Evolutionary conservation across 2,329 filamentous ascomycete species (phyloP).

Genomic region (Aspergillus sp.): DNA sequence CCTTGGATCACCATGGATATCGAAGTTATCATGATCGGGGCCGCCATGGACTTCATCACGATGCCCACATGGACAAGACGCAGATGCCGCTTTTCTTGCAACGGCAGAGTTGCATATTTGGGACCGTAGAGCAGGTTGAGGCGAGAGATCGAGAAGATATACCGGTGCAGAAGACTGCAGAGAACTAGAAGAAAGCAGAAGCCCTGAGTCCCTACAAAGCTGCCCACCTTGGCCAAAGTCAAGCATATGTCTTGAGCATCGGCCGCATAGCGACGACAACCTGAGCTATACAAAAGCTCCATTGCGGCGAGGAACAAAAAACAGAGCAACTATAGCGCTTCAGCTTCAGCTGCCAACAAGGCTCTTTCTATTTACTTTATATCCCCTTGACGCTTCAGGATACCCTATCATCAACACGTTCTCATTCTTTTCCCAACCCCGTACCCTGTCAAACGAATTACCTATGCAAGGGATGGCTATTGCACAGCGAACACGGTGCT

Average conservation of each 20-base stretch:
- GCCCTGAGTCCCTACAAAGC: background rate
- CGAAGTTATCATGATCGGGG: background rate
- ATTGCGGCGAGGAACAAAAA: background rate
- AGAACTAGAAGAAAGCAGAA: background rate
- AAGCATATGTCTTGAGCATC: background rate
- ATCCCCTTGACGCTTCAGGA: background rate
- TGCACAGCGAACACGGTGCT: no score
- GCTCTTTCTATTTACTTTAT: background rate
- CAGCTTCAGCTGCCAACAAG: background rate
- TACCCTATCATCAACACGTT: no score
- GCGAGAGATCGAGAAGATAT: background rate
- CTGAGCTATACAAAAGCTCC: background rate
- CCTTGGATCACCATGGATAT: background rate
- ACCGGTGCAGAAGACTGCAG: background rate
- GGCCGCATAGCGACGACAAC: background rate
- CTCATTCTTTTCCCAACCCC: no score
- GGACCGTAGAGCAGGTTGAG: background rate
- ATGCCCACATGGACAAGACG: background rate
- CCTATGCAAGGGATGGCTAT: no score
- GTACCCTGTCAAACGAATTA: no score
- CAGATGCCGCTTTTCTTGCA: background rate
- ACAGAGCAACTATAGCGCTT: background rate
- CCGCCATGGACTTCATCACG: background rate
- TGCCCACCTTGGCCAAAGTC: background rate
- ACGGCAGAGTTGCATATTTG: background rate